Percentiles rank a stretch among this genome's conserved stretches.
These are phyloP conservation scores for Fagopyrum homotropicum DNA, from an alignment of 148 eudicot genomes.

Conservation along the genomic window DNA sequence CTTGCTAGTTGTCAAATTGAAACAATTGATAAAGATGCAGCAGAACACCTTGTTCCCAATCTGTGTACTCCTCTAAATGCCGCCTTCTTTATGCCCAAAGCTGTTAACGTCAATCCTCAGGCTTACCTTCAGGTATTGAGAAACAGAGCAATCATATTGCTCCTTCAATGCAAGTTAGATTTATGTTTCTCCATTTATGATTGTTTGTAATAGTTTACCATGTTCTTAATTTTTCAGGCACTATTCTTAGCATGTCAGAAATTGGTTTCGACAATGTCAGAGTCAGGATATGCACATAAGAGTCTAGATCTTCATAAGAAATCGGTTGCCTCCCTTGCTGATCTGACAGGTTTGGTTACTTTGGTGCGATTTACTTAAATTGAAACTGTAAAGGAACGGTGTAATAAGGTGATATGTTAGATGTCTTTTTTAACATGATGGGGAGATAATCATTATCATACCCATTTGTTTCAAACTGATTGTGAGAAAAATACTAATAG, in stretches of 20 bases:
- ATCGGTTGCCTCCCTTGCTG: conserved; percentile 44
- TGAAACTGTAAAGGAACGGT: neutral
- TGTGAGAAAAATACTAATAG: too few relatives aligned
- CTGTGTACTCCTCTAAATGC: conserved; percentile 54
- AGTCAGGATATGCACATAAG: conserved; percentile 27
- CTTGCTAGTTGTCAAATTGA: conserved; percentile 71
- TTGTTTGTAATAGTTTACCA: conserved; percentile 5
- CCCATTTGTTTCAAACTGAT: too few relatives aligned
- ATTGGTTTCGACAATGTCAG: conserved; percentile 33
- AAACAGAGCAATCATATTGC: neutral
- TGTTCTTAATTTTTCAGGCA: conserved; percentile 37
- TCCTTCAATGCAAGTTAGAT: neutral
- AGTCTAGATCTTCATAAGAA: conserved; percentile 44
- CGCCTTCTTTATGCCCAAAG: conserved; percentile 91
- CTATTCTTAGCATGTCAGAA: conserved; percentile 66
- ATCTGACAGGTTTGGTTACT: conserved; percentile 68
- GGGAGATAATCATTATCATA: too few relatives aligned
- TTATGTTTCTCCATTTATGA: conserved; percentile 1
- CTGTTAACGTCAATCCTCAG: conserved; percentile 71
- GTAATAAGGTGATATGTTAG: neutral
- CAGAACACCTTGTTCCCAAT: conserved; percentile 61
- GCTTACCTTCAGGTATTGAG: conserved; percentile 65
- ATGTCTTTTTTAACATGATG: too few relatives aligned
- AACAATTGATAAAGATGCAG: conserved; percentile 48
- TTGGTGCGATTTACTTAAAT: neutral